Conservation (phyloP, 345 rosid species). For the Melastoma malabathricum region DNA sequence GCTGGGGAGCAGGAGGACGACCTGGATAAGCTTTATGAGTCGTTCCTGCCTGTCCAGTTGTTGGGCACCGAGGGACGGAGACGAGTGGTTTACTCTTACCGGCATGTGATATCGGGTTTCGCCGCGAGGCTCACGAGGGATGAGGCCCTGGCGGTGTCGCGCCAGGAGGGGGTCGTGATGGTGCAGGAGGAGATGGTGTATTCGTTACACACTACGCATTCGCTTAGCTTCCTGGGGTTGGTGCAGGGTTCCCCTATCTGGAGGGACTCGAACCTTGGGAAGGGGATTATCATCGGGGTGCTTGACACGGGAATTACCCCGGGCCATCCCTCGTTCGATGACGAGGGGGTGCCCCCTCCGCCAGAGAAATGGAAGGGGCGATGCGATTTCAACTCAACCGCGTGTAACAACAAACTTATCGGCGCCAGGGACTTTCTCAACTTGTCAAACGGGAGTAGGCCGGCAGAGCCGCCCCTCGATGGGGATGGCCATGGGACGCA, state of each 20-base stretch:
- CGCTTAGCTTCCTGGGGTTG: constrained; percentile 36
- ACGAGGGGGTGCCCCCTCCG: constrained; percentile 22
- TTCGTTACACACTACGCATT: constrained; percentile 33
- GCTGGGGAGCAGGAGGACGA: constrained; percentile 11
- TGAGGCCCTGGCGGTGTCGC: constrained; percentile 20
- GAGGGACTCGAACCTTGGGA: constrained; percentile 24
- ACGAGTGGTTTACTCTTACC: constrained; percentile 17
- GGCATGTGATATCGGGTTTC: constrained; percentile 18
- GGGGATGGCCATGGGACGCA: constrained; percentile 44
- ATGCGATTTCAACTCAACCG: constrained; percentile 23
- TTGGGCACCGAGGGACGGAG: constrained; percentile 4
- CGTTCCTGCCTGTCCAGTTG: constrained; percentile 15
- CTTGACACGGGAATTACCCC: constrained; percentile 38
- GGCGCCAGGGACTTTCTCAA: constrained; percentile 34
- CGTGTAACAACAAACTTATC: constrained; percentile 47
- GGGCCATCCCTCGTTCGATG: constrained; percentile 32
- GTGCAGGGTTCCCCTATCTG: constrained; percentile 16
- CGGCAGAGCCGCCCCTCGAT: constrained; percentile 22
- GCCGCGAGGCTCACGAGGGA: constrained; percentile 22
- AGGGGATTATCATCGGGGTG: constrained; percentile 37
- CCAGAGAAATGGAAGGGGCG: constrained; percentile 39
- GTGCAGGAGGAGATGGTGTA: constrained; percentile 19
- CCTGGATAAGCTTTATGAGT: constrained; percentile 12
- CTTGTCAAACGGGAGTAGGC: background rate
- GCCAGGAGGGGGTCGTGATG: constrained; percentile 22